These are phyloP conservation scores for Fusarium aywerte DNA, from an alignment of 2,329 filamentous ascomycete genomes.

Conservation along the genomic window DNA sequence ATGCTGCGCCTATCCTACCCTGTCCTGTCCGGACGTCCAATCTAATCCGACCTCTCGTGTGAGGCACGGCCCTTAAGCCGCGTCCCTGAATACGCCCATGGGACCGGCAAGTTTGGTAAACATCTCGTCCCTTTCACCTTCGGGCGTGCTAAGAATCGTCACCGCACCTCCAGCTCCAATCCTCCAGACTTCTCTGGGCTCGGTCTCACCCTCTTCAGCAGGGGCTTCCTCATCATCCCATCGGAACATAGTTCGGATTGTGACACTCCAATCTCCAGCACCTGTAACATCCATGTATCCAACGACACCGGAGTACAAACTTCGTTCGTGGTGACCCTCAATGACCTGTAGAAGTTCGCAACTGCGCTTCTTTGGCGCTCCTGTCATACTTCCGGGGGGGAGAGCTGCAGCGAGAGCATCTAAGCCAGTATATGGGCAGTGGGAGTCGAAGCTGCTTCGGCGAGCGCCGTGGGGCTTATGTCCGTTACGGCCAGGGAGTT, in stretches of 20 bases:
- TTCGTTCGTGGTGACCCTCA: conserved; percentile 70
- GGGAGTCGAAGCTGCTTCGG: conserved; percentile 10
- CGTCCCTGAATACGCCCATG: conserved; percentile 60
- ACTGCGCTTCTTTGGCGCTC: conserved; percentile 91
- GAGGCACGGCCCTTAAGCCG: conserved; percentile 39
- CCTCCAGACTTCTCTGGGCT: conserved; percentile 72
- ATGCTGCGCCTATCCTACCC: conserved; percentile 15
- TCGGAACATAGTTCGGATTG: conserved; percentile 83
- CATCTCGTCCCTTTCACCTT: conserved; percentile 93
- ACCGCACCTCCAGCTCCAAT: conserved; percentile 92
- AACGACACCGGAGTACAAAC: conserved; percentile 87
- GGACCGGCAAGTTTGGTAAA: conserved; percentile 74
- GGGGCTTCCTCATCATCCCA: conserved; percentile 69
- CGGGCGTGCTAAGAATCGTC: conserved; percentile 81
- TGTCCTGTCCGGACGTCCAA: background rate
- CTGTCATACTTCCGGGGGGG: conserved; percentile 95
- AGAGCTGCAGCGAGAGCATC: conserved; percentile 81
- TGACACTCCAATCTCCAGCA: conserved; percentile 88
- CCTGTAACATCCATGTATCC: conserved; percentile 91
- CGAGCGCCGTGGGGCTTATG: conserved; percentile 24
- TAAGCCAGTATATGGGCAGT: conserved; percentile 66
- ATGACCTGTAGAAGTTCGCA: conserved; percentile 82
- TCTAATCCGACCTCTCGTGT: background rate
- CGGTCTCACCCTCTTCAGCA: conserved; percentile 46
- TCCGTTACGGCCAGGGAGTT: conserved; percentile 54